Evolutionary conservation across 2,329 filamentous ascomycete species (phyloP).

Genomic region (Pseudogymnoascus pannorum): DNA sequence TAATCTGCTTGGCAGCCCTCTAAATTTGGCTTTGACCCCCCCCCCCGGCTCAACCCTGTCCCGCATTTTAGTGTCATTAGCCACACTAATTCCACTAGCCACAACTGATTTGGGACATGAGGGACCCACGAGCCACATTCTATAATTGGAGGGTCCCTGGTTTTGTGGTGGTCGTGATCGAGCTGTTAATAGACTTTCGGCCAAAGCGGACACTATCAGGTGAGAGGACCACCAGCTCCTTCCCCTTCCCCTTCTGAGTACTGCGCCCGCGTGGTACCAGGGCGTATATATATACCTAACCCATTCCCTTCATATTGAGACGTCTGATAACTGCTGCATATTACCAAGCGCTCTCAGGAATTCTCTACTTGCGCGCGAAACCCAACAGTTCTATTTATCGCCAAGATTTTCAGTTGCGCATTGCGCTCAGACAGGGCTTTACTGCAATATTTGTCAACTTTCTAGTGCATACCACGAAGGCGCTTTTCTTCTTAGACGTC

Average conservation of each 20-base stretch:
- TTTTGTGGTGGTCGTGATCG: not conserved
- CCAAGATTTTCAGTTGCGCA: not conserved
- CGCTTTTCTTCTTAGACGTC: not conserved
- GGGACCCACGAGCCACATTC: slow-evolving; percentile 2
- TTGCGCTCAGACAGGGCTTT: slow-evolving; percentile 6
- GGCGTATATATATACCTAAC: not conserved
- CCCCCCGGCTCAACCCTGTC: not conserved
- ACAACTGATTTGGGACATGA: not conserved
- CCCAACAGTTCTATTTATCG: not conserved
- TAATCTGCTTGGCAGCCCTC: not conserved
- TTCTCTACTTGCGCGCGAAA: not conserved
- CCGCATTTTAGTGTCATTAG: slow-evolving; percentile 2
- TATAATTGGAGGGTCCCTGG: slow-evolving; percentile 3
- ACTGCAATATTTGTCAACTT: not conserved
- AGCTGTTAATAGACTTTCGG: slow-evolving; percentile 4
- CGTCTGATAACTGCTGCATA: not conserved
- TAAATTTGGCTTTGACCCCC: not conserved
- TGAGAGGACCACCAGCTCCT: slow-evolving; percentile 6
- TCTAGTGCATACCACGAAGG: not conserved
- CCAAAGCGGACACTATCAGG: not conserved
- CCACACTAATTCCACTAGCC: not conserved
- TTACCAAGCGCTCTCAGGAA: not conserved
- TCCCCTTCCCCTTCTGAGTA: not conserved
- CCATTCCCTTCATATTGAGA: not conserved
- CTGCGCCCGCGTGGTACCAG: not conserved